Evolutionary conservation across 352 stramenopile species (phyloP).

Genomic region (Phytophthora brassicae): DNA sequence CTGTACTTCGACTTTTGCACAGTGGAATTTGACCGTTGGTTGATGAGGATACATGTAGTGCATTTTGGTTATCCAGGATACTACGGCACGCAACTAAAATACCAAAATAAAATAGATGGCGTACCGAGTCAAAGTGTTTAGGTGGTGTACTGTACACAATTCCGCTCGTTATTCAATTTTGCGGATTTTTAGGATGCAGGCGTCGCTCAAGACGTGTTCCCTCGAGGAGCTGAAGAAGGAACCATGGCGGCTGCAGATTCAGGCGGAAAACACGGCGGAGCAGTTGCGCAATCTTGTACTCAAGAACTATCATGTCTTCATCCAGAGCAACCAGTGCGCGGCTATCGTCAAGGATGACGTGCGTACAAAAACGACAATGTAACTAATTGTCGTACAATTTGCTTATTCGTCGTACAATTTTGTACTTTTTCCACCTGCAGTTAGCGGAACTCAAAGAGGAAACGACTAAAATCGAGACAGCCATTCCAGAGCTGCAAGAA

Average conservation of each 20-base stretch:
- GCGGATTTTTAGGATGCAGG: slow-evolving; percentile 9
- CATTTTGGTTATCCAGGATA: too few species aligned
- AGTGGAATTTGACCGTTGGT: too few species aligned
- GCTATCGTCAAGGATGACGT: slow-evolving; percentile 81
- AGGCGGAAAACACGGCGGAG: slow-evolving; percentile 75
- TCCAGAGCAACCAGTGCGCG: slow-evolving; percentile 89
- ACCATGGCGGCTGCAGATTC: slow-evolving; percentile 77
- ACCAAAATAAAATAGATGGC: too few species aligned
- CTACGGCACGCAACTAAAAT: too few species aligned
- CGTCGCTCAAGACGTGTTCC: slow-evolving; percentile 53
- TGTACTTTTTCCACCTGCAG: slow-evolving; percentile 24
- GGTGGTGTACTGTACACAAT: neutral
- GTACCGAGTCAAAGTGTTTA: too few species aligned
- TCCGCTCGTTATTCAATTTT: neutral
- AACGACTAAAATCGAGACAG: slow-evolving; percentile 43
- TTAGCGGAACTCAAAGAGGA: slow-evolving; percentile 74
- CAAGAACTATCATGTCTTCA: slow-evolving; percentile 91
- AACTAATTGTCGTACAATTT: neutral
- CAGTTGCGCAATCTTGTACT: slow-evolving; percentile 81
- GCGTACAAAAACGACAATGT: slow-evolving; percentile 12
- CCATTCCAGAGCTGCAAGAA: slow-evolving; percentile 59
- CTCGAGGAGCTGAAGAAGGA: slow-evolving; percentile 87
- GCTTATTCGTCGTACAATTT: slow-evolving; percentile 11
- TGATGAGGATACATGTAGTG: too few species aligned
- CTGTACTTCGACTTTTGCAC: too few species aligned